phyloP scores from a whole-genome alignment of 768 basidiomycete species.

The Mycena galericulata region DNA sequence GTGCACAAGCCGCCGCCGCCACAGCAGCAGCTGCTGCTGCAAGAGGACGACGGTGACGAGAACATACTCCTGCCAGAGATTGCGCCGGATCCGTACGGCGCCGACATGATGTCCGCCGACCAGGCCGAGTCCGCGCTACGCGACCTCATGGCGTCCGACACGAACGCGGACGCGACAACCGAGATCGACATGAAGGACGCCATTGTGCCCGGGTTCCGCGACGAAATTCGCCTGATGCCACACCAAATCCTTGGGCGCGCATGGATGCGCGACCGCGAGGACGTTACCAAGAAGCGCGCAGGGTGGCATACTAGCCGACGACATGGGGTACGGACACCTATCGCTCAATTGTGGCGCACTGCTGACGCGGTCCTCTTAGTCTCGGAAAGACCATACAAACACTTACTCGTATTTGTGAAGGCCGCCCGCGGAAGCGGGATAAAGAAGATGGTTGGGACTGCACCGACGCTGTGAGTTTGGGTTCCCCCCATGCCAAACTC shows the following conservation, averaged over 20 bases:
- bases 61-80: constrained; percentile 32
- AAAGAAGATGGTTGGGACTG: constrained; percentile 78
- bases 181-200: constrained; percentile 76
- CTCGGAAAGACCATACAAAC: constrained; percentile 95
- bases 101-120: constrained; percentile 47
- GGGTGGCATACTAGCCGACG: constrained; percentile 95
- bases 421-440: constrained; percentile 77
- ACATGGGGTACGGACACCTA: constrained; percentile 74
- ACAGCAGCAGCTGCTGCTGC: background rate
- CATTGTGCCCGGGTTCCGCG: constrained; percentile 80
- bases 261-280: constrained; percentile 92
- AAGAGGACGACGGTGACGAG: constrained; percentile 28
- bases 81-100: constrained; percentile 26
- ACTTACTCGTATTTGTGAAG: constrained; percentile 87
- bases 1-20: constrained; percentile 34
- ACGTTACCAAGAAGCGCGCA: constrained; percentile 68
- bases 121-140: constrained; percentile 85
- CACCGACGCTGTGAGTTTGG: constrained; percentile 76
- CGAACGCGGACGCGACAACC: constrained; percentile 67
- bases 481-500: background rate
- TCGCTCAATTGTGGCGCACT: background rate
- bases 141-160: constrained; percentile 78
- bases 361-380: constrained; percentile 50
- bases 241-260: constrained; percentile 88
- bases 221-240: constrained; percentile 77